Evolutionary conservation across 345 rosid genomes (phyloP).

Genomic region (Viola odorata): DNA sequence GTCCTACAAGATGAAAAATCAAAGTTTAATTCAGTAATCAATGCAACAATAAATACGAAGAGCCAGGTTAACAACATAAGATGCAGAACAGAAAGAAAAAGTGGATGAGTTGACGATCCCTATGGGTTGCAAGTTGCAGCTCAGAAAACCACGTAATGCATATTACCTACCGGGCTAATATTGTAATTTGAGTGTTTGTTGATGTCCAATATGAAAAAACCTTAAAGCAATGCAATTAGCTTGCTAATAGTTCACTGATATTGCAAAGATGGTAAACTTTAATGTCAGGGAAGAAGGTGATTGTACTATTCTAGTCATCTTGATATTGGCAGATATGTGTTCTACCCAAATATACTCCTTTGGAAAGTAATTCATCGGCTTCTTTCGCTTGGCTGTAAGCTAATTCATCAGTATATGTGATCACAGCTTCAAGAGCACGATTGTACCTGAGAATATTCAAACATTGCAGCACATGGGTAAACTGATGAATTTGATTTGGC

Average conservation of each 20-base stretch:
- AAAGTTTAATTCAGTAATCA: not conserved
- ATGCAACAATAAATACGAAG: not conserved
- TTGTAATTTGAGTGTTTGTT: too few relatives aligned
- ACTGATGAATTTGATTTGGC: too few relatives aligned
- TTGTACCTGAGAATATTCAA: conserved; percentile 44
- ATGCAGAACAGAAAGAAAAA: too few relatives aligned
- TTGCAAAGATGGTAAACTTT: not conserved
- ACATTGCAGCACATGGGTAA: conserved; percentile 3
- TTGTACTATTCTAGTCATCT: too few relatives aligned
- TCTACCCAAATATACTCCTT: conserved; percentile 73
- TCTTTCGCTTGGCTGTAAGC: conserved; percentile 79
- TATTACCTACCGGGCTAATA: too few relatives aligned
- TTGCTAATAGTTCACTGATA: not conserved
- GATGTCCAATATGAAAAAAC: too few relatives aligned
- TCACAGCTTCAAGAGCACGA: conserved; percentile 66
- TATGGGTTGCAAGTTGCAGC: too few relatives aligned
- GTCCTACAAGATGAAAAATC: conserved; percentile 39
- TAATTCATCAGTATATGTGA: conserved; percentile 68
- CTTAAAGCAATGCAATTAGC: not conserved
- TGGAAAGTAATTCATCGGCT: conserved; percentile 69
- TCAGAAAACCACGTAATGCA: too few relatives aligned
- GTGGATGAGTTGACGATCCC: not conserved
- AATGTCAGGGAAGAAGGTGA: too few relatives aligned
- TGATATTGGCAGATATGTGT: too few relatives aligned
- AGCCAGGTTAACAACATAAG: not conserved